Conservation (phyloP, 306 rosid species). For the Prunus mongolica region DNA sequence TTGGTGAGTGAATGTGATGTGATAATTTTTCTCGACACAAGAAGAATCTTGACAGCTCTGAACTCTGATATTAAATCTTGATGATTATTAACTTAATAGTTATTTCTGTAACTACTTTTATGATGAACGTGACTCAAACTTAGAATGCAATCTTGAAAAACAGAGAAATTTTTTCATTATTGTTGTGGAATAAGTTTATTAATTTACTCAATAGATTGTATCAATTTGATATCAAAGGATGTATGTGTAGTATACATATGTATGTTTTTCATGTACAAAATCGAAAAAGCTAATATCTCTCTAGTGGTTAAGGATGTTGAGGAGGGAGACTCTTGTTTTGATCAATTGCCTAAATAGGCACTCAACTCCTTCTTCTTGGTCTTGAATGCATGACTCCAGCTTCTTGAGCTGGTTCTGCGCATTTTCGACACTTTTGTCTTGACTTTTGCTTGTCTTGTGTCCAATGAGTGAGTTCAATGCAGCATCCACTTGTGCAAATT, state of each 20-base stretch:
- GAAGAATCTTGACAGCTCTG: background rate
- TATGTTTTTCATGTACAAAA: background rate
- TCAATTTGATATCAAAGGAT: background rate
- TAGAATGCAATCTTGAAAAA: too few species aligned
- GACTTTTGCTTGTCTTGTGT: background rate
- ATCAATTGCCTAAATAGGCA: slow-evolving; percentile 27
- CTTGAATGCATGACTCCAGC: slow-evolving; percentile 16
- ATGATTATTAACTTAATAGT: too few species aligned
- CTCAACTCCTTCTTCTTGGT: slow-evolving; percentile 7
- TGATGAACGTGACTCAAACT: too few species aligned
- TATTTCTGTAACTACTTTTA: too few species aligned
- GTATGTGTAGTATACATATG: background rate
- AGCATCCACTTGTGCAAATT: slow-evolving; percentile 14
- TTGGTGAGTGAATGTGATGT: background rate
- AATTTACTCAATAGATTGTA: too few species aligned
- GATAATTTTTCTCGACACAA: background rate
- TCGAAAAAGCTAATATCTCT: background rate
- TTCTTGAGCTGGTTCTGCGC: slow-evolving; percentile 10
- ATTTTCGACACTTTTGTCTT: background rate
- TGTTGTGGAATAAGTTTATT: too few species aligned
- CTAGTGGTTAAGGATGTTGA: slow-evolving; percentile 31
- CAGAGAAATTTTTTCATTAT: too few species aligned
- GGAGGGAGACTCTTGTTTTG: slow-evolving; percentile 41
- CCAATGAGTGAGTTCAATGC: background rate
- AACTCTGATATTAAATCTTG: background rate